Conservation (phyloP, 192 early-diverging fungal species). For the Linderina pennispora region DNA sequence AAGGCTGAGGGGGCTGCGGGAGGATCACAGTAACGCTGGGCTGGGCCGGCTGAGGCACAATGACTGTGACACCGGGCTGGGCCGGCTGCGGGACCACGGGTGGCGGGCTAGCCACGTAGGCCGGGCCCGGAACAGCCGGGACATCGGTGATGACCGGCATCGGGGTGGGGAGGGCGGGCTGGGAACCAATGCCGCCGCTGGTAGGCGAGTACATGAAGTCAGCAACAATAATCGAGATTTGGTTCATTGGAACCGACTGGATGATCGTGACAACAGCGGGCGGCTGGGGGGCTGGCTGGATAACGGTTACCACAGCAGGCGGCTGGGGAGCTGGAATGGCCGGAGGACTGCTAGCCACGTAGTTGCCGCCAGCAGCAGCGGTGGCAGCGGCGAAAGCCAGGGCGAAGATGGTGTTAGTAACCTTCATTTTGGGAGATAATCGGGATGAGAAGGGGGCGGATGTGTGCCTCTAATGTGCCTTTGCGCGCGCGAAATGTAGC, state of each 20-base stretch:
- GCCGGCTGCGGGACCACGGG: constrained; percentile 1
- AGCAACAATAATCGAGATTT: constrained; percentile 15
- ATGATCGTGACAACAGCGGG: constrained; percentile 1
- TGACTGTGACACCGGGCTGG: no score
- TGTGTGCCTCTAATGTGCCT: no score
- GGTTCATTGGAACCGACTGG: constrained; percentile 10
- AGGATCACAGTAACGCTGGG: no score
- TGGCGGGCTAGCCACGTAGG: constrained; percentile 7
- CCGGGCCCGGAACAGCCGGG: constrained; percentile 9
- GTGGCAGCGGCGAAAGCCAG: constrained; percentile 19
- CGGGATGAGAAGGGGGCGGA: neutral
- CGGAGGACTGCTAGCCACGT: no score
- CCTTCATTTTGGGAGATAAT: constrained; percentile 13
- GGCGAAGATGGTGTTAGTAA: constrained; percentile 22
- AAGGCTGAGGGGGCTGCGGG: no score
- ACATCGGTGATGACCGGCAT: neutral
- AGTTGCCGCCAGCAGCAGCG: constrained; percentile 7
- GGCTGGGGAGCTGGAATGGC: no score
- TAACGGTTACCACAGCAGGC: constrained; percentile 1
- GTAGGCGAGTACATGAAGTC: constrained; percentile 25
- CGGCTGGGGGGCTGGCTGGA: constrained; percentile 5
- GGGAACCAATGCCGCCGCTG: no score
- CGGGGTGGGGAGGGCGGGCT: constrained; percentile 3
- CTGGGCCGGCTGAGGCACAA: no score
- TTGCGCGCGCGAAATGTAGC: no score